Base-by-base conservation (phyloP, 345 rosid genomes). In the Citropsis articulata region DNA sequence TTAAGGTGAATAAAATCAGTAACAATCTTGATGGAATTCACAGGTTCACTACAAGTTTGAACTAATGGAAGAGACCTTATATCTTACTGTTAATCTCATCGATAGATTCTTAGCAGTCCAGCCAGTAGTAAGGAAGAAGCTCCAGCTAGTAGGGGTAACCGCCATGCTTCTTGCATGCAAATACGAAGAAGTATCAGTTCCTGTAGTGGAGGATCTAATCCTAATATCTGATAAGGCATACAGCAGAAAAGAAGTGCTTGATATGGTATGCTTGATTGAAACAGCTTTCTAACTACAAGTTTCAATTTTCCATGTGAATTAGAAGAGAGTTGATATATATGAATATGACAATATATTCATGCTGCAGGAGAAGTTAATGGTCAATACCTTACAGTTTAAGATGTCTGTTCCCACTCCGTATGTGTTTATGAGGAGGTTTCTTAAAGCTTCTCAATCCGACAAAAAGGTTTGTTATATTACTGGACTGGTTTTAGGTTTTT, bases 41-140 rank as follows among this genome's bases (percentile, higher is more conserved):
- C 86, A 95, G 98, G 99, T 96, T n/a, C 99, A 96, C 82, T 94
- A 96, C 92, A 96, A 96, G 89, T 96, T 96, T 79, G 98, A 96
- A 81, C 84, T 96, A 84, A 91, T 92, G 98, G 98, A 96, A 2
- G 99, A 94, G 83, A 96, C 99, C 2, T 85, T 96, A 68, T 94
- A 86, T 82, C 94, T 96, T 33, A 96, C 97, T 9, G 91, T 97
- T 83, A 97, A 97, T 85, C 90, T 97, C 69, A 91, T 93, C 1
- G 99, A 97, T 63, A 90, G 99, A 77, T 97, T 97, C 81, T 84
- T 97, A 68, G 91, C 97, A 0, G 81, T 88, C 73, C 89, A 89
- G n/a, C 86, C 80, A 65, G 75, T 94, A 7, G 87, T 85, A 35
- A 94, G 97, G 85, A 94, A 93, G 89, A 97, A 94, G 82, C 98